Conservation (phyloP, 805 yeast species). For the Ogataea paraovalis region DNA sequence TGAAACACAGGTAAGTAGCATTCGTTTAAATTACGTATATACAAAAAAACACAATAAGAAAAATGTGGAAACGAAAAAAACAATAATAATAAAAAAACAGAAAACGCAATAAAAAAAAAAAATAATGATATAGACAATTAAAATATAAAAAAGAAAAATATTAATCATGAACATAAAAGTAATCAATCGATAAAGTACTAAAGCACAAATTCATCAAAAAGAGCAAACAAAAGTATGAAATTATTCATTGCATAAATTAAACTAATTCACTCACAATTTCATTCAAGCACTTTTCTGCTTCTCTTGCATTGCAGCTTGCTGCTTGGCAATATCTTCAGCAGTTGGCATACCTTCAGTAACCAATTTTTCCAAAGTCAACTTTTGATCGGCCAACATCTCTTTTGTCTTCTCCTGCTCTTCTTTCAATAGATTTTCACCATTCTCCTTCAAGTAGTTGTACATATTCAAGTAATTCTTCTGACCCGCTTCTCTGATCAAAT, state of each 20-base stretch:
- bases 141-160: not conserved
- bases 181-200: too few relatives aligned
- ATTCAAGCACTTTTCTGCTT: conserved; percentile 4
- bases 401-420: conserved; percentile 81
- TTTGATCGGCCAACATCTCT: conserved; percentile 78
- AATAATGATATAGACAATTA: not conserved
- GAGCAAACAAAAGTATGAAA: not conserved
- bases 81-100: too few relatives aligned
- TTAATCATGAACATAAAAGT: too few relatives aligned
- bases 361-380: conserved; percentile 77
- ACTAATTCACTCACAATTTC: not conserved
- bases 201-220: too few relatives aligned
- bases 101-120: not conserved
- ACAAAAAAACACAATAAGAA: not conserved
- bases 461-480: conserved; percentile 82
- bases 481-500: conserved; percentile 85
- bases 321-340: conserved; percentile 55
- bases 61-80: not conserved
- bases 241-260: not conserved
- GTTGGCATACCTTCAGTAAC: conserved; percentile 79
- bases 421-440: conserved; percentile 64
- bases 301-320: conserved; percentile 27
- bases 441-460: conserved; percentile 56
- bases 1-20: not conserved
- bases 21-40: not conserved